Evolutionary conservation across 805 yeast genomes (phyloP), one percentile per base, ranked within the genome.

Genomic region (Schwanniomyces pseudopolymorphus): DNA sequence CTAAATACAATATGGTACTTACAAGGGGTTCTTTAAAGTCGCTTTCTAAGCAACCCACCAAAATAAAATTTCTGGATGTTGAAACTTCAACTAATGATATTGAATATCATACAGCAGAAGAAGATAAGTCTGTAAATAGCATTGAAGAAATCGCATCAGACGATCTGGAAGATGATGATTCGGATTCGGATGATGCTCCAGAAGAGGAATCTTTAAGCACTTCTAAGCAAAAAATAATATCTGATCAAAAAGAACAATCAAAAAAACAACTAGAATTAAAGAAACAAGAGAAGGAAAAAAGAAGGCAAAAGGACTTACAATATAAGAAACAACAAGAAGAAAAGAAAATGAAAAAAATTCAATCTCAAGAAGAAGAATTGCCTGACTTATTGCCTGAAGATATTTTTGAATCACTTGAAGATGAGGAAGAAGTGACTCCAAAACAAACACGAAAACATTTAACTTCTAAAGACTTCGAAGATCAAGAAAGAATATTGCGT

Each of bases 331-430:
- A 72, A 53, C 72, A 70, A 47, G 61, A 63, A 46, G 51, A 46
- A 7, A 68, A 66, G 50, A 58, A 54, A 43, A 54, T 49, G 33
- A 51, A 47, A 46, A 52, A 50, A 48, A 37, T 51, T 42, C 37
- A 44, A 43, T 40, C 47, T 10, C 42, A 27, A 13, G 56, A 58
- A 17, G 63, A 63, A 5, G 61, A 53, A 21, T 59, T 72, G 39
- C 78, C 78, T 3, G 77, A 72, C 17, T 59, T 61, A 25, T 69
- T 72, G 45, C 78, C 78, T 0, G 74, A 69, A 28, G 76, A 71
- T 26, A 57, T 70, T 16, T 49, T 70, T 31, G 62, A 64, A 21
- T 50, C 67, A 1, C 52, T 57, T 14, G 48, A 53, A 8, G 47
- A 49, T 9, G 56, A 55, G 5, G 50, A 47, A 36, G 41, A 25